phyloP scores from a whole-genome alignment of 148 eudicot genomes.

The Rhododendron williamsianum region DNA sequence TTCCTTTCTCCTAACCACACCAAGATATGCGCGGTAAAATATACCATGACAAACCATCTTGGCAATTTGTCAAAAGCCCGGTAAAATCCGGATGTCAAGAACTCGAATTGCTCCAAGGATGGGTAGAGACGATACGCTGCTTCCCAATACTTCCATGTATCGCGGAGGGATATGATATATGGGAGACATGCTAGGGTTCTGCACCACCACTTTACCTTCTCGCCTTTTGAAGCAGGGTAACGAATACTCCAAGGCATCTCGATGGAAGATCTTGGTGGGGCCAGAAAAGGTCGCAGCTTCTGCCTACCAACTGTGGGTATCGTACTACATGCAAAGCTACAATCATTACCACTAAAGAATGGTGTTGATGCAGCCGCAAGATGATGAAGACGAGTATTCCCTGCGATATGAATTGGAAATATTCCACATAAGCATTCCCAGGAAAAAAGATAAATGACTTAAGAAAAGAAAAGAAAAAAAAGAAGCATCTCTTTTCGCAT shows the following conservation, averaged over 20 bases:
- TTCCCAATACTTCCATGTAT: slow-evolving; percentile 84
- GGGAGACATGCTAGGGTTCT: slow-evolving; percentile 77
- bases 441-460: neutral
- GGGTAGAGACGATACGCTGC: slow-evolving; percentile 78
- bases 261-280: slow-evolving; percentile 48
- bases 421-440: neutral
- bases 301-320: slow-evolving; percentile 32
- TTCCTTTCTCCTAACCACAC: slow-evolving; percentile 73
- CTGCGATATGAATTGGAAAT: slow-evolving; percentile 20
- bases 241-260: slow-evolving; percentile 57
- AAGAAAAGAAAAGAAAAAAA: neutral
- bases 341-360: slow-evolving; percentile 39
- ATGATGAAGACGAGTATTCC: slow-evolving; percentile 13
- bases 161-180: slow-evolving; percentile 73
- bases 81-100: slow-evolving; percentile 59
- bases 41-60: slow-evolving; percentile 66
- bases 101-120: slow-evolving; percentile 63
- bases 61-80: slow-evolving; percentile 56
- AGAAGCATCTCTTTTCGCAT: neutral
- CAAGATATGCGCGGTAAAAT: slow-evolving; percentile 65
- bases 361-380: slow-evolving; percentile 44
- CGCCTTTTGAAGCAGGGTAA: slow-evolving; percentile 57
- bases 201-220: slow-evolving; percentile 88
- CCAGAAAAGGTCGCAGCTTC: neutral
- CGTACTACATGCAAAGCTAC: slow-evolving; percentile 23